Base-by-base conservation (phyloP, 768 basidiomycete genomes). In the Amanita jacksonii region DNA sequence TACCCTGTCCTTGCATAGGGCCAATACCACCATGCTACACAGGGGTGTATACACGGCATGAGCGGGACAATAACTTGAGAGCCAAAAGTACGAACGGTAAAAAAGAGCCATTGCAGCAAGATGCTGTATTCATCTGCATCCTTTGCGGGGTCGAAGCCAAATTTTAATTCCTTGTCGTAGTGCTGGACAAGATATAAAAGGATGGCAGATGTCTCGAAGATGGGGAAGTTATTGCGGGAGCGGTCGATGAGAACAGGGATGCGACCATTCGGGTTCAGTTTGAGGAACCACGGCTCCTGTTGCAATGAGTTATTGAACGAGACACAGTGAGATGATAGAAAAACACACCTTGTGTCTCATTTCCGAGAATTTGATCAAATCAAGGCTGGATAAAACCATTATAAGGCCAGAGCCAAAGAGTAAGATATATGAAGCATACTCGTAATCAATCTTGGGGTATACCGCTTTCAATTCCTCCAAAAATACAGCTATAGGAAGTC, bases 91-190 rank as follows among this genome's bases (percentile, higher is more conserved):
- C 57, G 46, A 49, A 81, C 81, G 10, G 79, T 73, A 51, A 90
- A 92, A 67, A 90, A 87, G 41, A 91, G 77, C 91, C 88, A 93
- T 55, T 88, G 87, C 18, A 87, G 54, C 64, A 77, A 70, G 62
- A 84, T 79, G 54, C 77, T 82, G 53, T 81, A 77, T 25, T 79
- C 68, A 35, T 84, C 68, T 4, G 77, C 70, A 3, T 75, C 63
- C 13, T 55, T 66, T 15, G 52, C 61, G 3, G 68, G 62, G 51
- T 81, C 70, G 61, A 83, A 89, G 52, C 64, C 73, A 54, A 91
- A 83, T 52, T 75, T 70, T 58, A 71, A 62, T n/a, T 85, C 75
- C 51, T 69, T 79, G 62, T 94, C 91, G 54, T 84, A 91, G 55
- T 82, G 76, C 56, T 87, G 81, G 16, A 70, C 70, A 41, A 94